Evolutionary conservation across 2,329 filamentous ascomycete genomes (phyloP).

Genomic region (Neurospora sp.): DNA sequence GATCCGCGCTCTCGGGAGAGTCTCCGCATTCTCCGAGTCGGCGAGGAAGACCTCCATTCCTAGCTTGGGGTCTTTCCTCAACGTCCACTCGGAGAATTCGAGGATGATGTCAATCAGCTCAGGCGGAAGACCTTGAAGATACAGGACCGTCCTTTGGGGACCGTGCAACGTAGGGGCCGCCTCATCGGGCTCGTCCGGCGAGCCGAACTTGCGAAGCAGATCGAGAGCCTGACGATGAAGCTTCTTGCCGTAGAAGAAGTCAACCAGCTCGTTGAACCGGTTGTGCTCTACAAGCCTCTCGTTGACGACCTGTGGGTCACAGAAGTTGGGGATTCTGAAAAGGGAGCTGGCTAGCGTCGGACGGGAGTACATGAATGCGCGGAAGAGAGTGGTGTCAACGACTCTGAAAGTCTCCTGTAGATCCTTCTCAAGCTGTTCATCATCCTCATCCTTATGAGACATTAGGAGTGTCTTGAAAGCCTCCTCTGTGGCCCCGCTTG

Average conservation of each 20-base stretch:
- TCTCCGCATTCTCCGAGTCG: slow-evolving; percentile 92
- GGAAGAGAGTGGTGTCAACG: slow-evolving; percentile 89
- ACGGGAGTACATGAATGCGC: slow-evolving; percentile 86
- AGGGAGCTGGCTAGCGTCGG: slow-evolving; percentile 78
- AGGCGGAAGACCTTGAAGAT: slow-evolving; percentile 80
- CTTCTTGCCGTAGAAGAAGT: slow-evolving; percentile 93
- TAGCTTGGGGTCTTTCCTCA: slow-evolving; percentile 59
- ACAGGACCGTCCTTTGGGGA: slow-evolving; percentile 73
- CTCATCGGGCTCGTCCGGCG: slow-evolving; percentile 39
- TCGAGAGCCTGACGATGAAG: slow-evolving; percentile 81
- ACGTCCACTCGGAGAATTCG: slow-evolving; percentile 83
- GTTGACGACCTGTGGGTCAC: slow-evolving; percentile 90
- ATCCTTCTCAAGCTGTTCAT: slow-evolving; percentile 57
- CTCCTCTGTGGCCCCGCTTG: slow-evolving; percentile 35
- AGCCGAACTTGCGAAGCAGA: slow-evolving; percentile 71
- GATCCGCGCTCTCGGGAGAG: slow-evolving; percentile 66
- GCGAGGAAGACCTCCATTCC: slow-evolving; percentile 91
- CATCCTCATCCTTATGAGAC: slow-evolving; percentile 34
- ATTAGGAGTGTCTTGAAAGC: slow-evolving; percentile 47
- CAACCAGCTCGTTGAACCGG: slow-evolving; percentile 88
- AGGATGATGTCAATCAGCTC: slow-evolving; percentile 85
- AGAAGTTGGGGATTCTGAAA: slow-evolving; percentile 95
- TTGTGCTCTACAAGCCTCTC: slow-evolving; percentile 82
- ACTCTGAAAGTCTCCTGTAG: slow-evolving; percentile 69
- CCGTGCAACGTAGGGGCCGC: slow-evolving; percentile 56